Conservation (phyloP, 2,329 filamentous ascomycete genomes). For the Verticillium tricorpus region DNA sequence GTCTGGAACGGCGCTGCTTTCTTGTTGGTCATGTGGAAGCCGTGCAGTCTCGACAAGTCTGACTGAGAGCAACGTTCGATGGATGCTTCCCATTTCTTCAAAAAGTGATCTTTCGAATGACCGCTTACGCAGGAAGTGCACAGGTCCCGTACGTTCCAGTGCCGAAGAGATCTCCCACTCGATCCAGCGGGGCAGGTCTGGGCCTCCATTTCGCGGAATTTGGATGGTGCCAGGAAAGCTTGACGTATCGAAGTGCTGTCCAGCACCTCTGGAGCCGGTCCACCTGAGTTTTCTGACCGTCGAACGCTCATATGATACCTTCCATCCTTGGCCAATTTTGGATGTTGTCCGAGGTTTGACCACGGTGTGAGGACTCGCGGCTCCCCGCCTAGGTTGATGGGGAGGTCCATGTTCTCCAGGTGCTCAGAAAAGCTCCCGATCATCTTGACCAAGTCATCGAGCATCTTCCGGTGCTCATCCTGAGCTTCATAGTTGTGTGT, state of each 20-base stretch:
- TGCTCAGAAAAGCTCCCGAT: slow-evolving; percentile 66
- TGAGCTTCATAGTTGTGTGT: slow-evolving; percentile 28
- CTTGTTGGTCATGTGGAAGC: slow-evolving; percentile 64
- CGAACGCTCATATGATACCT: slow-evolving; percentile 42
- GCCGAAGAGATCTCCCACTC: slow-evolving; percentile 49
- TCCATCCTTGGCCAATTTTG: slow-evolving; percentile 18
- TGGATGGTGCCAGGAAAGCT: slow-evolving; percentile 10
- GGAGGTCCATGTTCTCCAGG: slow-evolving; percentile 78
- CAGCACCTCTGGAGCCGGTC: slow-evolving; percentile 2
- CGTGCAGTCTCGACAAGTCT: slow-evolving; percentile 68
- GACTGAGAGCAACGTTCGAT: slow-evolving; percentile 72
- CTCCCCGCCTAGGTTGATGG: slow-evolving; percentile 75
- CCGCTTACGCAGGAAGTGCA: slow-evolving; percentile 59
- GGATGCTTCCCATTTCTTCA: slow-evolving; percentile 60
- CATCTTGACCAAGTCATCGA: slow-evolving; percentile 55
- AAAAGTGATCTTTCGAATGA: slow-evolving; percentile 64
- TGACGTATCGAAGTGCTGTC: background rate
- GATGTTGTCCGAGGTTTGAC: slow-evolving; percentile 44
- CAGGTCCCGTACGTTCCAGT: slow-evolving; percentile 60
- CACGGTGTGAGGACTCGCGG: slow-evolving; percentile 68
- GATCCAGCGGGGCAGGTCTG: slow-evolving; percentile 60
- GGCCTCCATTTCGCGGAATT: slow-evolving; percentile 36
- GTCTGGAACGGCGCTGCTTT: slow-evolving; percentile 57
- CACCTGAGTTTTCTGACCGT: slow-evolving; percentile 24
- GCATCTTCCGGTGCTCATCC: slow-evolving; percentile 24